A percentile compares a stretch with the other conserved stretches of the same genome.
Conservation (phyloP, 176 grass and related monocot genomes). For the Coix lacrymajobi region DNA sequence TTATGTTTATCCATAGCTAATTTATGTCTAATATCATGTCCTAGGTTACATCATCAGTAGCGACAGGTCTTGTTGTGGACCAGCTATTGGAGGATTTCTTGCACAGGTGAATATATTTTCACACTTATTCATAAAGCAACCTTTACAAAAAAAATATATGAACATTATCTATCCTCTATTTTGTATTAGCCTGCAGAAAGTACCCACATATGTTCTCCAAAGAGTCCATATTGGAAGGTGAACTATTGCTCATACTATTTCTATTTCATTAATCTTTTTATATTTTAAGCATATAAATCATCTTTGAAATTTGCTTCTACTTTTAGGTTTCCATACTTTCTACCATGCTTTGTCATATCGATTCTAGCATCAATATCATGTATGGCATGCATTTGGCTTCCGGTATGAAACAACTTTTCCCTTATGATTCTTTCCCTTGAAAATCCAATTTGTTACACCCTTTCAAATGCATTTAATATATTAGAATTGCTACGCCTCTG, state of each 20-base stretch:
- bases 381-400: slow-evolving; percentile 62
- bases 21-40: neutral
- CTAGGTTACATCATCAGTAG: slow-evolving; percentile 49
- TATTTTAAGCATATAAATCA: neutral
- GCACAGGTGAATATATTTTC: slow-evolving; percentile 42
- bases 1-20: neutral
- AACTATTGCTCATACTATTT: neutral
- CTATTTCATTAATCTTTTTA: neutral
- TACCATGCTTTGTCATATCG: slow-evolving; percentile 55
- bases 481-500: neutral
- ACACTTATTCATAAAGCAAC: no score
- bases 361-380: slow-evolving; percentile 46
- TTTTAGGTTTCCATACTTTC: slow-evolving; percentile 70
- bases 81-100: slow-evolving; percentile 66
- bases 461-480: neutral
- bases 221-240: slow-evolving; percentile 63
- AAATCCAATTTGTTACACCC: neutral
- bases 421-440: neutral
- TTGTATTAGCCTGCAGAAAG: slow-evolving; percentile 50
- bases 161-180: slow-evolving; percentile 3
- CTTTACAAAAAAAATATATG: no score
- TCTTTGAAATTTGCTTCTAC: neutral
- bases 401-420: slow-evolving; percentile 20
- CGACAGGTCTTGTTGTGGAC: slow-evolving; percentile 48
- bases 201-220: slow-evolving; percentile 50